phyloP scores from a whole-genome alignment of 352 stramenopile genomes.

The Globisporangium parvum region DNA sequence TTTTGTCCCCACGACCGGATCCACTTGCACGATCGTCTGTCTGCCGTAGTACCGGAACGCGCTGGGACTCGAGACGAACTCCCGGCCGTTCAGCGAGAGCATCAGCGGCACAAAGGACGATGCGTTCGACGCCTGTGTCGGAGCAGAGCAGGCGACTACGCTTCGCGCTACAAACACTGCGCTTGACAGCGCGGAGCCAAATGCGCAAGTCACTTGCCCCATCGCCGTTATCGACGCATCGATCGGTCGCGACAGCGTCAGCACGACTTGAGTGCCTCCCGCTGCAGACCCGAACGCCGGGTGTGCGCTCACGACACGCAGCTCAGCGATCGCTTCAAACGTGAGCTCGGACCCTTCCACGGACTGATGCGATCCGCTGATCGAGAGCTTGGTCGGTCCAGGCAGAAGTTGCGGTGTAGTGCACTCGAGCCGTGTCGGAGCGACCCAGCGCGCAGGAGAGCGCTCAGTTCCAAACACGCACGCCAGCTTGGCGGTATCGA shows the following conservation, averaged over 20 bases:
- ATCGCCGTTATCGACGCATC: slow-evolving; percentile 1
- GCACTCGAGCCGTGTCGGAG: slow-evolving; percentile 17
- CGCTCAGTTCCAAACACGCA: slow-evolving; percentile 26
- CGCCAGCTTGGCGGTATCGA: slow-evolving; percentile 1
- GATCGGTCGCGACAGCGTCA: slow-evolving; percentile 20
- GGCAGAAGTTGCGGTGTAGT: slow-evolving; percentile 18
- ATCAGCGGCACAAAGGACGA: slow-evolving; percentile 6
- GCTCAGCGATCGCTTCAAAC: slow-evolving; percentile 28
- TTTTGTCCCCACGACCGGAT: slow-evolving; percentile 16
- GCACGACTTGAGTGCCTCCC: slow-evolving; percentile 22
- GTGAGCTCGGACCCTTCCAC: slow-evolving; percentile 9
- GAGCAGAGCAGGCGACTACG: not conserved
- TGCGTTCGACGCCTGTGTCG: slow-evolving; percentile 1
- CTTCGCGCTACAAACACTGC: slow-evolving; percentile 3
- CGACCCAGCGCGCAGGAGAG: slow-evolving; percentile 14
- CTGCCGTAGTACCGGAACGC: slow-evolving; percentile 22
- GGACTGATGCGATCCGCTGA: slow-evolving; percentile 12
- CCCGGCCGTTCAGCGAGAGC: slow-evolving; percentile 21
- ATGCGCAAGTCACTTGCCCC: slow-evolving; percentile 16
- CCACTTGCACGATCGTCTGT: slow-evolving; percentile 21
- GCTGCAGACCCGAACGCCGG: slow-evolving; percentile 16
- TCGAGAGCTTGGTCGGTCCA: slow-evolving; percentile 11
- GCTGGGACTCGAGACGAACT: slow-evolving; percentile 10
- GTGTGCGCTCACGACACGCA: slow-evolving; percentile 16
- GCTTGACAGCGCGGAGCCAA: slow-evolving; percentile 18